Evolutionary conservation across 208 protist species (phyloP).

Genomic region (Zelonia costaricensis): DNA sequence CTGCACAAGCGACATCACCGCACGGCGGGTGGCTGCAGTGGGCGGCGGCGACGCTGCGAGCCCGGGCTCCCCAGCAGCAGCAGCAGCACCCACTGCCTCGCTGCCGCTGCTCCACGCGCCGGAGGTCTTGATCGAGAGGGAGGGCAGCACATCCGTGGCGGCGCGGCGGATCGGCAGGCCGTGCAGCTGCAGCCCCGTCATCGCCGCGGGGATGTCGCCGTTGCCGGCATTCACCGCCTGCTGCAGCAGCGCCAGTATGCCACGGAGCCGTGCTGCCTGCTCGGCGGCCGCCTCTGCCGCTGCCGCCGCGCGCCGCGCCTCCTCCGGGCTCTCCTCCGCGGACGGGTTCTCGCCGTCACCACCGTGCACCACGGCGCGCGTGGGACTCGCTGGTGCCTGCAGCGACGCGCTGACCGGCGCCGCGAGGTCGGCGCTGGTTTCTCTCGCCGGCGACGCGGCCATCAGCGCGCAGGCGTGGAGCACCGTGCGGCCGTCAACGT

Average conservation of each 20-base stretch:
- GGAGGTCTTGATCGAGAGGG: not conserved
- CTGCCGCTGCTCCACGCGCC: not conserved
- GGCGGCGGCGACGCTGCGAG: not conserved
- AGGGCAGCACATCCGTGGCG: conserved; percentile 13
- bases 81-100: too few relatives aligned
- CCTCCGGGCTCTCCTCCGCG: not conserved
- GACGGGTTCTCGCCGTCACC: conserved; percentile 4
- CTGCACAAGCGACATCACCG: conserved; percentile 13
- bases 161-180: conserved; percentile 11
- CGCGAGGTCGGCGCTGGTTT: not conserved
- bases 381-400: not conserved
- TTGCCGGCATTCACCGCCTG: not conserved
- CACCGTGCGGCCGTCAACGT: conserved; percentile 53
- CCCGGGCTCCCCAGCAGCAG: not conserved
- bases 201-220: not conserved
- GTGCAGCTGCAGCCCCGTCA: conserved; percentile 1
- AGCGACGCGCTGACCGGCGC: not conserved
- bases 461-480: conserved; percentile 49
- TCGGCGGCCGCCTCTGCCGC: not conserved
- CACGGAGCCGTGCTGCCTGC: not conserved
- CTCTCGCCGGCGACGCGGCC: conserved; percentile 3
- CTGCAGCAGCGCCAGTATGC: conserved; percentile 15
- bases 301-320: not conserved
- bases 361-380: not conserved
- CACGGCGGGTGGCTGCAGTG: not conserved